Conservation (phyloP, 1,284 basidiomycete genomes). For the Phenoliferia sp. region DNA sequence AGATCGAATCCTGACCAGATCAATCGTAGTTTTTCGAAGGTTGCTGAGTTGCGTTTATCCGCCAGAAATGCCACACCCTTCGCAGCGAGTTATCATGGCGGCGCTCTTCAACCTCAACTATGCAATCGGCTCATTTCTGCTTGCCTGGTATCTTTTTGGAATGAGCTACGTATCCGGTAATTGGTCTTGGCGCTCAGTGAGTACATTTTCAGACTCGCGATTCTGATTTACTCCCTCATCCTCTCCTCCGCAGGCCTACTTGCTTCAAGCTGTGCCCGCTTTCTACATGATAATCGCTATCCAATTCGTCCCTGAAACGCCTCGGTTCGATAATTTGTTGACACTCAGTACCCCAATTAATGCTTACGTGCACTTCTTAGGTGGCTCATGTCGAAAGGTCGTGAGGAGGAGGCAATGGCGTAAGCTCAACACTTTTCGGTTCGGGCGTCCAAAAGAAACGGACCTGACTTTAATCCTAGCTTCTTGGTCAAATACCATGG, state of each 20-base stretch:
- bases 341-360: neutral
- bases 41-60: neutral
- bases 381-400: constrained; percentile 13
- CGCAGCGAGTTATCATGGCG: constrained; percentile 12
- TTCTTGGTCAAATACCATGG: constrained; percentile 28
- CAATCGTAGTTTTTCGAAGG: neutral
- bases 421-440: neutral
- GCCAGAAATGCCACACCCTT: constrained; percentile 16
- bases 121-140: neutral
- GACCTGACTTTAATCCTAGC: neutral
- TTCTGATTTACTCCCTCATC: too few relatives aligned
- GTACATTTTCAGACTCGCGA: neutral
- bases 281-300: constrained; percentile 34
- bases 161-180: constrained; percentile 10
- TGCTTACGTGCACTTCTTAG: neutral
- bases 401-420: constrained; percentile 9
- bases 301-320: constrained; percentile 31
- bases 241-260: neutral
- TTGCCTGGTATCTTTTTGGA: constrained; percentile 29
- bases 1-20: too few relatives aligned
- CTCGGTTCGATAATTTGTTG: neutral
- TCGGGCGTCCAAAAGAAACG: too few relatives aligned
- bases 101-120: constrained; percentile 15
- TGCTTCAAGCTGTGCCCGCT: constrained; percentile 29
- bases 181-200: constrained; percentile 23